Conservation (phyloP, 148 eudicot species). For the Limonium bicolor region DNA sequence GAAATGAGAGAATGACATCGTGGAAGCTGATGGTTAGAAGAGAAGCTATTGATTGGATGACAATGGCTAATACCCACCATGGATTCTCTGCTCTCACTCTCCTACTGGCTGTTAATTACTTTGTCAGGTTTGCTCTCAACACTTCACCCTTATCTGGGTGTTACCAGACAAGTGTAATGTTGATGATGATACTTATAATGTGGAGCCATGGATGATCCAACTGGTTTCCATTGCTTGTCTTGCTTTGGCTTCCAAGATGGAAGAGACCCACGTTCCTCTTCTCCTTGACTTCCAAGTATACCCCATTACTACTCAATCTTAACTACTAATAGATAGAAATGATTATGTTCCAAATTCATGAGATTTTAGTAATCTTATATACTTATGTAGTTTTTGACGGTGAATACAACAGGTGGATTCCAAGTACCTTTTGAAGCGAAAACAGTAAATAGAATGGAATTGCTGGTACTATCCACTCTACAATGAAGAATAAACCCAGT, state of each 20-base stretch:
- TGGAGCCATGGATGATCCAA: conserved; percentile 59
- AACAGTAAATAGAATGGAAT: conserved; percentile 75
- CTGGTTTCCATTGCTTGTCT: conserved; percentile 71
- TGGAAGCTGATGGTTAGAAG: conserved; percentile 20
- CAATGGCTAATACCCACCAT: conserved; percentile 31
- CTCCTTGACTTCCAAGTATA: conserved; percentile 56
- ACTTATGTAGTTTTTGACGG: not conserved
- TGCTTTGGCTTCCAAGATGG: conserved; percentile 72
- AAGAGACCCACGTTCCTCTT: conserved; percentile 61
- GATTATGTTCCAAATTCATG: too few species aligned
- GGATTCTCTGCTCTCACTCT: conserved; percentile 33
- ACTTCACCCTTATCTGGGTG: not conserved
- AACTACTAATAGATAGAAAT: too few species aligned
- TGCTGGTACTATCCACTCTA: conserved; percentile 57
- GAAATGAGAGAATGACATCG: too few species aligned
- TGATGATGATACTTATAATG: not conserved
- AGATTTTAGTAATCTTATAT: not conserved
- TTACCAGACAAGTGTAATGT: not conserved
- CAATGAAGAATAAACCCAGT: conserved; percentile 76
- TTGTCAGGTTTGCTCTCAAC: conserved; percentile 28
- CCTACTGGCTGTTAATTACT: conserved; percentile 53
- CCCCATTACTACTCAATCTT: not conserved
- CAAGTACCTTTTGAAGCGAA: conserved; percentile 52
- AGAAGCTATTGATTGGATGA: conserved; percentile 52
- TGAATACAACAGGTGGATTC: conserved; percentile 32